Base-by-base conservation (phyloP, 2,329 filamentous ascomycete species). In the Alternaria dauci region DNA sequence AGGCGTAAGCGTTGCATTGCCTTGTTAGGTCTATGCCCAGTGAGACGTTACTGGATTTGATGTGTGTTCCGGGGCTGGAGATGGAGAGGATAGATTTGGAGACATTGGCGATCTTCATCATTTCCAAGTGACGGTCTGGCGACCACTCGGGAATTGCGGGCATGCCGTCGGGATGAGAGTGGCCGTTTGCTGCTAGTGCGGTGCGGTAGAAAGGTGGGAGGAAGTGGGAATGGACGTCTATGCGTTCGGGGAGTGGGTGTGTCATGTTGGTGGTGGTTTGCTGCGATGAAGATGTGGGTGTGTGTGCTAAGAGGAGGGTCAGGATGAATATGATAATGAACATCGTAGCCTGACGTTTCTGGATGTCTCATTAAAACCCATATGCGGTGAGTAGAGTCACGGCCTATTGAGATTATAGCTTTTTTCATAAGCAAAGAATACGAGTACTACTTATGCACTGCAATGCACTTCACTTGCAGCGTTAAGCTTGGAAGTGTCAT, bases 61-160 rank as follows among this genome's bases (percentile, higher is more conserved):
- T 76, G 59, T 84, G 76, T 0, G 81, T 84, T 14, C 85, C 86
- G 0, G 86, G 86, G 0, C 82, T 82, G 5, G 81, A 84, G 68
- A 88, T 82, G 66, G 83, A 86, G 11, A 88, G 73, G 36, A 87
- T 83, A 11, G 84, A 84, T 66, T 82, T 85, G 6, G 72, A 72
- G 59, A 88, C 84, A 62, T 82, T 81, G 59, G 81, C 69, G 1
- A 76, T 69, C 43, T 81, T 67, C 85, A 88, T 87, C 65, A 87
- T 76, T 0, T 75, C 71, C 3, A 87, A 77, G 61, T 87, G 84
- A 16, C 68, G 65, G 58, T 81, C 75, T 12, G 73, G 62, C 42
- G 75, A 80, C 85, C 85, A 87, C 44, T 62, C 44, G 2, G 81
- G 81, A 20, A 83, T 77, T 1, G 66, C 78, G 8, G 83, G 83